Percentiles rank a stretch among this genome's conserved stretches.
These are phyloP conservation scores for Eucalyptus fibrosa DNA, from an alignment of 345 rosid species.

Conservation along the genomic window DNA sequence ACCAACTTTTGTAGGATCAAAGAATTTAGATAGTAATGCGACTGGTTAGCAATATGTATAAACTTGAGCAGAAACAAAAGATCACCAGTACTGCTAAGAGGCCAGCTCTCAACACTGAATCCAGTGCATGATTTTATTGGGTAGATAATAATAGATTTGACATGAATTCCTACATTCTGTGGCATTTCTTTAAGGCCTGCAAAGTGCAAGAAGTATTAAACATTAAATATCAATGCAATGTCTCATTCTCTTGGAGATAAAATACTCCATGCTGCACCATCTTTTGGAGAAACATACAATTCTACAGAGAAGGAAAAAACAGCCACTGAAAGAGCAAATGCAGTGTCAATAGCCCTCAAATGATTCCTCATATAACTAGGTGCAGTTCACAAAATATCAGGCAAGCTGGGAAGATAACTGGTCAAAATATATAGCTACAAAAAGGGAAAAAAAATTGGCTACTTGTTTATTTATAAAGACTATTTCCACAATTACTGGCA, in stretches of 20 bases:
- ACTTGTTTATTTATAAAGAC: not conserved
- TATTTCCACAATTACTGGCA: not conserved
- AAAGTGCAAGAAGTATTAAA: not conserved
- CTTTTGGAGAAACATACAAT: not conserved
- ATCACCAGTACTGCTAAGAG: conserved; percentile 74
- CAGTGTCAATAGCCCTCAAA: not conserved
- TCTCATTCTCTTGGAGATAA: not conserved
- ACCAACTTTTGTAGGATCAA: not conserved
- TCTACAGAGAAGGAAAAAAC: not conserved
- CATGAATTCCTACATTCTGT: conserved; percentile 10
- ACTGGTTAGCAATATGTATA: not conserved
- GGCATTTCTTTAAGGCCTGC: conserved; percentile 31
- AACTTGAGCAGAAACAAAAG: not conserved
- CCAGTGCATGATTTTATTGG: conserved; percentile 97
- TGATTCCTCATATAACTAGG: not conserved
- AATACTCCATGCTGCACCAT: not conserved
- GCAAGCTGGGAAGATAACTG: not conserved
- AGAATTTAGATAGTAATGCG: not conserved
- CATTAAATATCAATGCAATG: not conserved
- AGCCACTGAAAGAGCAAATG: not conserved
- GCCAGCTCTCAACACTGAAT: conserved; percentile 70
- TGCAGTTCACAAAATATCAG: not conserved
- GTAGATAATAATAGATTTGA: conserved; percentile 60
- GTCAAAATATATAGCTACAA: not conserved
- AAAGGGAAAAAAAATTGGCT: not conserved